A percentile compares a stretch with the other conserved stretches of the same genome.
Evolutionary conservation across 2,329 filamentous ascomycete genomes (phyloP).

Genomic region (Cadophora malorum): DNA sequence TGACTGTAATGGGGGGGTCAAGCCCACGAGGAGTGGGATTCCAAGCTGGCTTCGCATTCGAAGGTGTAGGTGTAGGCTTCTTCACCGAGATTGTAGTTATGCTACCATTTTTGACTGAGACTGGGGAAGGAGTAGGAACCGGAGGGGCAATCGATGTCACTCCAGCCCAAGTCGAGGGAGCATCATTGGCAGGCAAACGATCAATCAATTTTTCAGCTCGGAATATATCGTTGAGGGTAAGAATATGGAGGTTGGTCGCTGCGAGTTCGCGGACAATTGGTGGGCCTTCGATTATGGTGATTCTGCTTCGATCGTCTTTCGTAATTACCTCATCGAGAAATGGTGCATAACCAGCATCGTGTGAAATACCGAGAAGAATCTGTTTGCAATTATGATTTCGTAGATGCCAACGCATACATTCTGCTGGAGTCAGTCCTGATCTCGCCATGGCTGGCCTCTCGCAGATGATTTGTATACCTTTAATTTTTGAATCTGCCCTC

Average conservation of each 20-base stretch:
- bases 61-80: conserved; percentile 25
- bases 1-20: conserved; percentile 58
- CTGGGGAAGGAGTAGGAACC: conserved; percentile 32
- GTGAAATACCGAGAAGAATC: conserved; percentile 66
- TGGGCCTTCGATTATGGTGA: conserved; percentile 61
- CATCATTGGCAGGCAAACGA: conserved; percentile 40
- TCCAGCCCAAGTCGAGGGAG: conserved; percentile 42
- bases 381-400: conserved; percentile 67
- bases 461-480: conserved; percentile 51
- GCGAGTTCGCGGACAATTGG: conserved; percentile 58
- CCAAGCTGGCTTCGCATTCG: conserved; percentile 49
- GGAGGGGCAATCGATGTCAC: conserved; percentile 41
- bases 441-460: not conserved
- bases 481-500: conserved; percentile 64
- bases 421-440: conserved; percentile 34
- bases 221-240: conserved; percentile 59
- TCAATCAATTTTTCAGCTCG: conserved; percentile 59
- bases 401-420: conserved; percentile 60
- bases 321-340: conserved; percentile 61
- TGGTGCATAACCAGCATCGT: conserved; percentile 65
- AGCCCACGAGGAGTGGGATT: conserved; percentile 60
- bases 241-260: conserved; percentile 53
- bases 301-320: conserved; percentile 53
- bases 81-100: conserved; percentile 22
- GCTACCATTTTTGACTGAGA: conserved; percentile 31